Evolutionary conservation across 495 filamentous ascomycete species (phyloP), one percentile per base, ranked within the genome.

Genomic region (Sphaerosporella brunnea): DNA sequence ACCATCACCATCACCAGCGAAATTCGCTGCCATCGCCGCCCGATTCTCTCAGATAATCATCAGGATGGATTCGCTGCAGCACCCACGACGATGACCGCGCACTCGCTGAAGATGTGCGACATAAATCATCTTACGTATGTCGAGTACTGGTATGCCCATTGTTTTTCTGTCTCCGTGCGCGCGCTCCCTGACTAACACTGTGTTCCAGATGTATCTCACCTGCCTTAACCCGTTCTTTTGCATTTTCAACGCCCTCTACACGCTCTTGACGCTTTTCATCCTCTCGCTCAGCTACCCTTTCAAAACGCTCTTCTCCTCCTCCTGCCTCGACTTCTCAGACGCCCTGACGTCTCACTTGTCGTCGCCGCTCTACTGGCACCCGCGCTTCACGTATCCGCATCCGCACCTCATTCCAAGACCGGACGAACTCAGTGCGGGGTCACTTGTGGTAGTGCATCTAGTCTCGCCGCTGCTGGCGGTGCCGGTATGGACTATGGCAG

Each of bases 121-220:
- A 46, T 36, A 46, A 46, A 18, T 58, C 54, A 2, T 51, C 54
- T 13, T 59, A 58, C 47, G 55, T 59, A 13, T 59, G 55, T 54
- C 51, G 55, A 16, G 45, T 58, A 25, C 43, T 59, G 51, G 55
- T 59, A 59, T 35, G 47, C 16, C 23, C 9, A 1, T 23, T 16
- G 1, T n/a, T n/a, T 24, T 39, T 49, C n/a, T 37, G 9, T 25
- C 15, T 43, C 8, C 43, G 16, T 42, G 8, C 23, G 19, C 21
- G 40, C 43, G 8, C 26, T 19, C 23, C 35, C 35, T 25, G 32
- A n/a, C 45, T 39, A 41, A 45, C 24, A 23, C 15, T 30, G 10
- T 51, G 15, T 28, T 30, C 5, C 25, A 60, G 57, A 47, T 48
- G 19, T 60, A 55, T 3, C 53, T 60, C 23, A 45, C 50, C 20